Evolutionary conservation across 495 filamentous ascomycete species (phyloP), one percentile per base, ranked within the genome.

Genomic region (Neurospora pannonica): DNA sequence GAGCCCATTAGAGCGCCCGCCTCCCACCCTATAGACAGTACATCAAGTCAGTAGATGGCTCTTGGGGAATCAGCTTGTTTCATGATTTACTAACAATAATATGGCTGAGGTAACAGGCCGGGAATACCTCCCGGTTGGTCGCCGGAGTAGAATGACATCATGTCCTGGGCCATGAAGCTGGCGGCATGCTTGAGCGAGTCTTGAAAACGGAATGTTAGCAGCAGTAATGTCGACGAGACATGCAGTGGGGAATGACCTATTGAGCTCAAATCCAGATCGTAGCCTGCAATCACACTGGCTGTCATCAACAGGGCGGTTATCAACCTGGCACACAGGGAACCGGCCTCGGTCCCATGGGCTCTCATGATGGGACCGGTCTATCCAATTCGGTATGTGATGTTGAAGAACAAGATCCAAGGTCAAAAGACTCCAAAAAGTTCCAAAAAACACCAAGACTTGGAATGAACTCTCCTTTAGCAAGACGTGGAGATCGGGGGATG

Each of bases 131-230:
- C 91, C 0, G 89, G 88, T 70, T 89, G 78, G 76, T 93, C 88
- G 28, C 90, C 91, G 28, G 86, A 38, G 76, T 94, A 94, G 79
- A 89, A 91, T 48, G 83, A 85, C 86, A 94, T 91, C 84, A 93
- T 88, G 72, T 90, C 90, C 71, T 88, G 82, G 7, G 88, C 86
- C 71, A 88, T 82, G 39, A 85, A 84, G 67, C 84, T 87, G 15
- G 92, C 89, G 39, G 90, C 87, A 74, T 85, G 77, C 78, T 88
- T 90, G 75, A 94, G 84, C 1, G 92, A 92, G 77, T 90, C 93
- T 94, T 70, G 28, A 48, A 24, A 15, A 15, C 9, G 39, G 9
- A 43, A 42, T 31, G 43, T 36, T 40, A 69, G 67, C 13, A 36
- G 36, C 11, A 34, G 39, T 28, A 21, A 1, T 5, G 17, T 11